phyloP scores from a whole-genome alignment of 2,329 filamentous ascomycete species.

The Madurella fahalii region DNA sequence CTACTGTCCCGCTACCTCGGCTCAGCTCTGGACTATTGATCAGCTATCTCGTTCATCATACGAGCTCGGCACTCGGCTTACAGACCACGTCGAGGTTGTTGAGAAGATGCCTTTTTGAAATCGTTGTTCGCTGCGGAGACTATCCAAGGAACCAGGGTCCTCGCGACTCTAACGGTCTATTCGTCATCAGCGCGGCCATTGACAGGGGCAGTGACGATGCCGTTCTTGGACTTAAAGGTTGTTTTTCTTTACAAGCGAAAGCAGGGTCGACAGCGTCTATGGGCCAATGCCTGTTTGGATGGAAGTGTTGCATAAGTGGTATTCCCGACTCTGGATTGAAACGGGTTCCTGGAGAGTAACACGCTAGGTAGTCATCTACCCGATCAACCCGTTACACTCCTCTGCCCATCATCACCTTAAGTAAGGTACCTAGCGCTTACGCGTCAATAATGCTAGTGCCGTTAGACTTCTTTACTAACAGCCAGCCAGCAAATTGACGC shows the following conservation, averaged over 20 bases:
- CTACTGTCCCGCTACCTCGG: conserved; percentile 48
- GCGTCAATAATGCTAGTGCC: too few relatives aligned
- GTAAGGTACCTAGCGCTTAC: too few relatives aligned
- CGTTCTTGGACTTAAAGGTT: conserved; percentile 62
- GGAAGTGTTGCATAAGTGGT: conserved; percentile 37
- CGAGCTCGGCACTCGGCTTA: conserved; percentile 59
- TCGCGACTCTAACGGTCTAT: conserved; percentile 60
- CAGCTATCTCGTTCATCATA: conserved; percentile 56
- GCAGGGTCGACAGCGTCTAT: conserved; percentile 33
- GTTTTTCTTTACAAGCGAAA: conserved; percentile 51
- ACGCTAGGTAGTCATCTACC: conserved; percentile 2
- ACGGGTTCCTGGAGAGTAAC: conserved; percentile 37
- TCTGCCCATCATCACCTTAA: too few relatives aligned
- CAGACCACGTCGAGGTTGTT: conserved; percentile 69
- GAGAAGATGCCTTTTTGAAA: conserved; percentile 56
- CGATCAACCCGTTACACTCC: not conserved
- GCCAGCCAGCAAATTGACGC: too few relatives aligned
- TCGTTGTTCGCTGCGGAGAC: conserved; percentile 63
- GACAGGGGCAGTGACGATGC: conserved; percentile 56
- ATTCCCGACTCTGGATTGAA: conserved; percentile 38
- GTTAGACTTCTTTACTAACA: too few relatives aligned
- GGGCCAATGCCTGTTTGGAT: conserved; percentile 36
- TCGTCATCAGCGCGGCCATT: conserved; percentile 59
- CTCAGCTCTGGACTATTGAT: conserved; percentile 57
- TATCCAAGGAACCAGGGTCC: conserved; percentile 54